Percentiles rank a stretch among this genome's conserved stretches.
phyloP scores from a whole-genome alignment of 140 eudicot species.

The Bidens hawaiensis region DNA sequence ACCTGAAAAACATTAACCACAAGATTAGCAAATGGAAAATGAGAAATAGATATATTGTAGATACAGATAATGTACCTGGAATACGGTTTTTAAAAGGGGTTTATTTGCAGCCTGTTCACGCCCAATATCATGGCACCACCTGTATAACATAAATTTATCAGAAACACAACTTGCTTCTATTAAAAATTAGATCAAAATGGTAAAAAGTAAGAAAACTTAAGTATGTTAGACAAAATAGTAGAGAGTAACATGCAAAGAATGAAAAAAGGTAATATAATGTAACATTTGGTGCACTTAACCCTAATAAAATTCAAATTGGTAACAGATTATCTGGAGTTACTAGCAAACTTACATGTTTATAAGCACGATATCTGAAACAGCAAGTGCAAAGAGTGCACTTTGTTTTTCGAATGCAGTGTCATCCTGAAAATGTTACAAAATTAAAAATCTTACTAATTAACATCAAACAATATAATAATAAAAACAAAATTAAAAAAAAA shows the following conservation, averaged over 20 bases:
- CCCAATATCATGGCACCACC: constrained; percentile 99
- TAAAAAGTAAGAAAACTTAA: not conserved
- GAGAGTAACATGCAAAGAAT: not conserved
- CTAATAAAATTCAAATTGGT: not conserved
- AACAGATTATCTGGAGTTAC: not conserved
- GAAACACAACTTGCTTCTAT: constrained; percentile 3
- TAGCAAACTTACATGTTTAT: constrained; percentile 81
- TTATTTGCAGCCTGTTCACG: constrained; percentile 99
- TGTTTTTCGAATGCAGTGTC: constrained; percentile 96
- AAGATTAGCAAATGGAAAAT: not conserved
- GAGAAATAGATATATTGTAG: not conserved
- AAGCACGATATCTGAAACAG: constrained; percentile 94
- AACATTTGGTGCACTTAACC: not conserved
- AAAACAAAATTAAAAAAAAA: not conserved
- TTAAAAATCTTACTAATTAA: not conserved
- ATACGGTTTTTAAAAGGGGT: constrained; percentile 91
- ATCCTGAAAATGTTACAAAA: constrained; percentile 47
- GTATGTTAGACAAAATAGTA: not conserved
- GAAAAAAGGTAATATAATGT: not conserved
- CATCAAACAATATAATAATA: not conserved
- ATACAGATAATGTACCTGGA: constrained; percentile 50
- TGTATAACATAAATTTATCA: constrained; percentile 18
- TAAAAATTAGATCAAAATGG: not conserved
- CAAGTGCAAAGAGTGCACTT: constrained; percentile 98
- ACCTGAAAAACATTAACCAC: constrained; percentile 47